Base-by-base conservation (phyloP, 1,284 basidiomycete species). In the Wolfiporia cocos region DNA sequence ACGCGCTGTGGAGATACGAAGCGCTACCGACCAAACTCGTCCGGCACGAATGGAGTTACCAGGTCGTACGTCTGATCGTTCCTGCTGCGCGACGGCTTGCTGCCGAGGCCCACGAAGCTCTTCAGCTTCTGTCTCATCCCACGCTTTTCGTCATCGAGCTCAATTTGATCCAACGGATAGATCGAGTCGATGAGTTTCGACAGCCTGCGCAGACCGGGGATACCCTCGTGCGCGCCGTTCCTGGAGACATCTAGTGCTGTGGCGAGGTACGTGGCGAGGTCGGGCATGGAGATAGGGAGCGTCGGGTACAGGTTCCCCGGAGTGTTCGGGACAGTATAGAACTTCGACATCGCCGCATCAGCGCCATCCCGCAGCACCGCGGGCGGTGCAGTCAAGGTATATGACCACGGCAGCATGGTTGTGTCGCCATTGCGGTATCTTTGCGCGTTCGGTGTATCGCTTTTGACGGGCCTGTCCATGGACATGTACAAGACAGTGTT, bases 11-110 rank as follows among this genome's bases (percentile, higher is more conserved):
- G n/a, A n/a, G n/a, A n/a, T n/a, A n/a, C n/a, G n/a, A n/a, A n/a
- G n/a, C n/a, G n/a, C n/a, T n/a, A 55, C 15, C 47, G 29, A 24
- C 61, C 58, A 49, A 49, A 59, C 21, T 66, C 63, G 36, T 68
- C 66, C 31, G 66, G 52, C 18, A 65, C 54, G 58, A 88, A 89
- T 1, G 86, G 86, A 21, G 86, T 89, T 41, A 89, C 83, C 14
- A 87, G 70, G 38, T 86, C 81, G 49, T 79, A 88, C 11, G 78
- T 80, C 46, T 87, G 83, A 51, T 84, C 82, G 53, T 88, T 88
- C 49, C 70, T 71, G 50, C 68, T 64, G 46, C 69, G 66, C 41
- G 50, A 38, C 33, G 65, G 63, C 49, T 62, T 73, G 49, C 69
- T 67, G 17, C 69, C 67, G 37, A 76, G 68, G 21, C 78, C 76